A percentile compares a stretch with the other conserved stretches of the same genome.
phyloP scores from a whole-genome alignment of 352 stramenopile genomes.

The Phytophthora agathidicida region DNA sequence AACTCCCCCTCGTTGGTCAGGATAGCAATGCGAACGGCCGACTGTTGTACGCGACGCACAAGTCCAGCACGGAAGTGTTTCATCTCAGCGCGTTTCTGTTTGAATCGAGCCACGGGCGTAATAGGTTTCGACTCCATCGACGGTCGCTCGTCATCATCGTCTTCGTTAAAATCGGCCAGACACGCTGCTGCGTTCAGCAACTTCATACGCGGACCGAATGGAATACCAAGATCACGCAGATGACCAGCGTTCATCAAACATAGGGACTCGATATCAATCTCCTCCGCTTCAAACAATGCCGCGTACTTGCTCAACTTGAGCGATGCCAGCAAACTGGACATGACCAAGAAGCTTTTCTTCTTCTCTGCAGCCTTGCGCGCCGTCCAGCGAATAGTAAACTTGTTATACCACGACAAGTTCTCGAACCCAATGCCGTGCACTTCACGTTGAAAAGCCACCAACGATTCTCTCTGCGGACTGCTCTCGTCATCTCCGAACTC shows the following conservation, averaged over 20 bases:
- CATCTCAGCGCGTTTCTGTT: slow-evolving; percentile 82
- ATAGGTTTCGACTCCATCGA: slow-evolving; percentile 69
- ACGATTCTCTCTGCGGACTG: slow-evolving; percentile 74
- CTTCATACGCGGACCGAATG: slow-evolving; percentile 86
- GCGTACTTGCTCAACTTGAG: slow-evolving; percentile 86
- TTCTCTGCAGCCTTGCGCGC: slow-evolving; percentile 84
- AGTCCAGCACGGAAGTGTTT: slow-evolving; percentile 88
- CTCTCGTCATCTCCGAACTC: slow-evolving; percentile 86
- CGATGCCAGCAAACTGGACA: slow-evolving; percentile 80
- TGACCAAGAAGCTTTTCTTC: slow-evolving; percentile 90
- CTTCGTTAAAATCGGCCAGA: slow-evolving; percentile 84
- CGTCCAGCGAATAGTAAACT: slow-evolving; percentile 84
- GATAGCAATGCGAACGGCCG: slow-evolving; percentile 84
- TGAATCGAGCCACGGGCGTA: slow-evolving; percentile 80
- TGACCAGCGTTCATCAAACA: slow-evolving; percentile 89
- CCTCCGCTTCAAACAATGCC: slow-evolving; percentile 85
- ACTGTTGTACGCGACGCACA: slow-evolving; percentile 86
- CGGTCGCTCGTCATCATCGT: slow-evolving; percentile 74
- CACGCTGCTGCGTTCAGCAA: slow-evolving; percentile 83
- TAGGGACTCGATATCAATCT: slow-evolving; percentile 89
- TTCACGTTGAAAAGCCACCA: slow-evolving; percentile 88
- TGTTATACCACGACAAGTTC: slow-evolving; percentile 86
- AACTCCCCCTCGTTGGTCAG: slow-evolving; percentile 85
- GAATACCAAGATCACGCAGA: slow-evolving; percentile 82
- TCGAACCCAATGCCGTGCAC: slow-evolving; percentile 88